Conservation (phyloP, 441 rosid species). For the Eutrema salsugineum region DNA sequence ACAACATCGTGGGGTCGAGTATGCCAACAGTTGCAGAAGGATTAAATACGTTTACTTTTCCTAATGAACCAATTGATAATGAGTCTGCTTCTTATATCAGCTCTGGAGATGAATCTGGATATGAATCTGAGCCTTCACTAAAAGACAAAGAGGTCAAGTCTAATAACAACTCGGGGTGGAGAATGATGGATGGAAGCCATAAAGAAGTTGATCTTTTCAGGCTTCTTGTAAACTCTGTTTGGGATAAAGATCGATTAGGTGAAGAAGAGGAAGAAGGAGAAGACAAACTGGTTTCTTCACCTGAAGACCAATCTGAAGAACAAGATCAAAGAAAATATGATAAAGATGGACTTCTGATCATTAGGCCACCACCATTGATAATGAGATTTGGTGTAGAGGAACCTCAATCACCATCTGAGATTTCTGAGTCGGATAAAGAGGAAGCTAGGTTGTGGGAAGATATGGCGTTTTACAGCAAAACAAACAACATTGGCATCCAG, state of each 20-base stretch:
- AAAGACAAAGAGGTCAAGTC: slow-evolving; percentile 18
- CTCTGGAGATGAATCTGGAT: slow-evolving; percentile 23
- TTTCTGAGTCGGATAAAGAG: neutral
- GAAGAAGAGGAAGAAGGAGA: slow-evolving; percentile 15
- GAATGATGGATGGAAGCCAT: slow-evolving; percentile 8
- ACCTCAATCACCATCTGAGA: slow-evolving; percentile 8
- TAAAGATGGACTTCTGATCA: slow-evolving; percentile 22
- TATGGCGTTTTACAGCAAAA: neutral
- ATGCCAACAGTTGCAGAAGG: slow-evolving; percentile 7
- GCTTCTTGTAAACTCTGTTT: slow-evolving; percentile 30
- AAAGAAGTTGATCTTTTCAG: slow-evolving; percentile 27
- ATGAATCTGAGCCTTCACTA: slow-evolving; percentile 24
- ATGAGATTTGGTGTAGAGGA: slow-evolving; percentile 17
- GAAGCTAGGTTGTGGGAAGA: slow-evolving; percentile 15
- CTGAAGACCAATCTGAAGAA: slow-evolving; percentile 13
- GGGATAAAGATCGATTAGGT: slow-evolving; percentile 21
- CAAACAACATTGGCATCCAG: neutral
- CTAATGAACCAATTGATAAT: slow-evolving; percentile 4
- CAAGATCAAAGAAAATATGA: slow-evolving; percentile 12
- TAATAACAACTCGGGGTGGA: slow-evolving; percentile 3
- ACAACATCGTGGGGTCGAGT: neutral
- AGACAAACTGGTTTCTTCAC: slow-evolving; percentile 7
- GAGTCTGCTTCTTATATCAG: slow-evolving; percentile 8
- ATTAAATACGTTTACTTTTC: neutral
- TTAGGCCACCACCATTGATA: slow-evolving; percentile 18